These are phyloP conservation scores for Besnoitia besnoiti DNA, from an alignment of 169 alveolate species.

Conservation along the genomic window DNA sequence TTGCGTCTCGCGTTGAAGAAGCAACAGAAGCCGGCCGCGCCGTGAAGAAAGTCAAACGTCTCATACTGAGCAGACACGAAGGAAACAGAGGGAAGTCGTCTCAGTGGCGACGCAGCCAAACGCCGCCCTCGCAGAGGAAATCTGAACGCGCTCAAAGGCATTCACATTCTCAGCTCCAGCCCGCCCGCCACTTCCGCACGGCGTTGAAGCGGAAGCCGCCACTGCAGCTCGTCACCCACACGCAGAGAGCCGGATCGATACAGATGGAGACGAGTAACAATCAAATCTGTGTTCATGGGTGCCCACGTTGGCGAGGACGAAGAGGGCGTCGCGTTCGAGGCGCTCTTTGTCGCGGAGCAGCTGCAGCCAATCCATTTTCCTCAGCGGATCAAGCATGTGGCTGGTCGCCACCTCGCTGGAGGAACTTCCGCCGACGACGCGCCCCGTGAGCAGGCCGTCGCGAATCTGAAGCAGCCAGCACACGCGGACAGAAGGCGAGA, in stretches of 20 bases:
- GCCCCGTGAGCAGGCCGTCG: constrained; percentile 29
- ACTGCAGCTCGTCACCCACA: no score
- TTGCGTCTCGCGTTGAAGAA: constrained; percentile 5
- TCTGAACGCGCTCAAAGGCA: no score
- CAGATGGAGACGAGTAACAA: not conserved
- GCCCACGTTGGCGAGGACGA: constrained; percentile 38
- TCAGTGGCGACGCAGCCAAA: not conserved
- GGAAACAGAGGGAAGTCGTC: not conserved
- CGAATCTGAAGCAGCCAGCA: not conserved
- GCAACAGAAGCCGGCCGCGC: constrained; percentile 37
- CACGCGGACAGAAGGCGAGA: not conserved
- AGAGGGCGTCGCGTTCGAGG: constrained; percentile 17
- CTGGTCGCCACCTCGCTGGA: constrained; percentile 36
- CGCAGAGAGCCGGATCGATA: not conserved
- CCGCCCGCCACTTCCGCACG: no score
- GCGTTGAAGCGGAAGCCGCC: no score
- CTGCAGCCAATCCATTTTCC: constrained; percentile 55
- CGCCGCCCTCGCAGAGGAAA: no score
- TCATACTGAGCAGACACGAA: constrained; percentile 23
- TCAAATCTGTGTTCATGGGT: not conserved
- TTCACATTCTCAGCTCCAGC: no score
- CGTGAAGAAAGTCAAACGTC: constrained; percentile 21
- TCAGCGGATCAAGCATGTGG: constrained; percentile 51
- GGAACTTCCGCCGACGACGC: constrained; percentile 43
- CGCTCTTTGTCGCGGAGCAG: constrained; percentile 35